phyloP scores from a whole-genome alignment of 257 asterid species.

The Phtheirospermum japonicum region DNA sequence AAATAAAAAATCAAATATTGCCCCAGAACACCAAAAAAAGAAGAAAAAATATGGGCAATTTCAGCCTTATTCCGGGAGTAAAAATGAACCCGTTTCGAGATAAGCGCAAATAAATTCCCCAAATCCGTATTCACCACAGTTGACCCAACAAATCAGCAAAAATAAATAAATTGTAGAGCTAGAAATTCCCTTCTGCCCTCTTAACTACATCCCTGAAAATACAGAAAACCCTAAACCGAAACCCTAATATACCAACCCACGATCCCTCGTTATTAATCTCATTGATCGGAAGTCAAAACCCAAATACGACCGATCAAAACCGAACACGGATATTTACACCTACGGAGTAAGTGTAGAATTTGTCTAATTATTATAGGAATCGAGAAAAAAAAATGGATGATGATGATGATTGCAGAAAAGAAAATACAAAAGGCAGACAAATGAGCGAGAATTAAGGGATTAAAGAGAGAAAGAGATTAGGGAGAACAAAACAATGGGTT shows the following conservation, averaged over 20 bases:
- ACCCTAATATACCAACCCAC: constrained; percentile 46
- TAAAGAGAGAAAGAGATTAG: constrained; percentile 24
- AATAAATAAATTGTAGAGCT: constrained; percentile 24
- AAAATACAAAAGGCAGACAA: constrained; percentile 43
- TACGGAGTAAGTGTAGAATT: constrained; percentile 5
- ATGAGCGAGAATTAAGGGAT: constrained; percentile 55
- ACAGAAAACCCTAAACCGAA: constrained; percentile 37
- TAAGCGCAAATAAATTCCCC: constrained; percentile 17
- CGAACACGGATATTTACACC: constrained; percentile 17
- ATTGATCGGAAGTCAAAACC: constrained; percentile 11
- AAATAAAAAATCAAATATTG: too few species aligned
- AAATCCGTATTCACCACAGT: constrained; percentile 26
- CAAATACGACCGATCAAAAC: constrained; percentile 31
- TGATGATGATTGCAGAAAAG: constrained; percentile 26
- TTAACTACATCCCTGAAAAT: constrained; percentile 50
- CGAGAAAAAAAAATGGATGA: neutral
- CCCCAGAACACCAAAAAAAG: constrained; percentile 20
- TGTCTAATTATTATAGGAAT: constrained; percentile 26
- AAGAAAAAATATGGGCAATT: constrained; percentile 5
- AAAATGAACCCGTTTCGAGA: constrained; percentile 22
- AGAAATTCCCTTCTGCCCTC: constrained; percentile 19
- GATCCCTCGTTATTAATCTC: constrained; percentile 31
- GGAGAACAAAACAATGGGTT: too few species aligned
- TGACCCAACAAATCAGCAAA: constrained; percentile 34
- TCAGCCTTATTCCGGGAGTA: too few species aligned